Evolutionary conservation across 306 rosid genomes (phyloP), one percentile per base, ranked within the genome.

Genomic region (Cercis canadensis): DNA sequence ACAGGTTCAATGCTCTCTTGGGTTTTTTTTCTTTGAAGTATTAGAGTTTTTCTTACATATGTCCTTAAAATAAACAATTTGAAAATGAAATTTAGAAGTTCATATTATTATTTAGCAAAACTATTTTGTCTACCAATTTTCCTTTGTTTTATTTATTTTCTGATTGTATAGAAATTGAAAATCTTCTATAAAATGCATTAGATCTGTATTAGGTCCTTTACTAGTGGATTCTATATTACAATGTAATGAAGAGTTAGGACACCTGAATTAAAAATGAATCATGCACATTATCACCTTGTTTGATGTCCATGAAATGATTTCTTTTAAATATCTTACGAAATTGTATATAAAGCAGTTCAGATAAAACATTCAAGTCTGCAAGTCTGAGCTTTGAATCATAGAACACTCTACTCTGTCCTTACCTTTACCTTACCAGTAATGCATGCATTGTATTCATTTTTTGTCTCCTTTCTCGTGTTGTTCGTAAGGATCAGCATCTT

Each of bases 1-100:
- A 65, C 98, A 94, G 96, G 98, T 93, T 50, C 56, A 73, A 6
- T 62, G 40, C 15, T 12, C 50, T 78, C 16, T 29, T 57, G 3
- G 29, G 29, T 24, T 9, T 5, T 54, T 54, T 54, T 14, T 54
- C 16, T 53, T 29, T 21, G 37, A 21, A 51, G 8, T 18, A 17
- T 16, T 7, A 15, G 4, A 51, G 2, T 51, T 51, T 2, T 16
- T 12, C 4, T 17, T 17, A 16, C 7, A 5, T 7, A 7, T 17
- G 16, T 51, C 11, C 8, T 17, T 47, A 47, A 4, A 44, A 13
- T 6, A 5, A 44, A 13, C 14, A n/a, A 47, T 47, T 47, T 47
- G 49, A 47, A n/a, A 15, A 47, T 47, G 9, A 47, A 47, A 47
- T n/a, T 11, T 11, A 43, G 47, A n/a, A 11, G n/a, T 43, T n/a